Evolutionary conservation across 2,329 filamentous ascomycete species (phyloP).

Genomic region (Stylonectria norvegica): DNA sequence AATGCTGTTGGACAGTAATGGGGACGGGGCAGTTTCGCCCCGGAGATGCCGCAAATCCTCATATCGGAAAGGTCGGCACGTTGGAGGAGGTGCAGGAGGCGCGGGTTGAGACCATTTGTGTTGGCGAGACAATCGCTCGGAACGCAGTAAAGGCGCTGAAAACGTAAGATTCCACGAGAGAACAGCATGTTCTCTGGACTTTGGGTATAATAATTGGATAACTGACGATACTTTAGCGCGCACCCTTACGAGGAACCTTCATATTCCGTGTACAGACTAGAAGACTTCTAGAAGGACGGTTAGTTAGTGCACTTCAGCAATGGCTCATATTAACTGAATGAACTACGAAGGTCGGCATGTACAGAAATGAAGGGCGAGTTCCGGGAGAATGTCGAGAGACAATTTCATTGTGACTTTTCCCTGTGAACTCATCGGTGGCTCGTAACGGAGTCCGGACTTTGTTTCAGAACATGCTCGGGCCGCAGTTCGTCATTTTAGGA

Average conservation of each 20-base stretch:
- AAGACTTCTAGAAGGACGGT: constrained; percentile 20
- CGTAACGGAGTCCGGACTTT: no score
- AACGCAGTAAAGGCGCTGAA: constrained; percentile 63
- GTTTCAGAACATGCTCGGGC: no score
- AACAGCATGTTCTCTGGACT: no score
- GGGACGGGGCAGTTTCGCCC: constrained; percentile 67
- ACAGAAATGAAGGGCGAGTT: no score
- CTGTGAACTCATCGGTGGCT: no score
- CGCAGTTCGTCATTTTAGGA: no score
- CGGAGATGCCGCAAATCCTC: constrained; percentile 57
- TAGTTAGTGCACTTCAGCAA: no score
- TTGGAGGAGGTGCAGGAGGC: constrained; percentile 60
- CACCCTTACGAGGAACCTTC: constrained; percentile 27
- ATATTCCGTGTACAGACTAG: constrained; percentile 23
- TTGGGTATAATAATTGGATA: not conserved
- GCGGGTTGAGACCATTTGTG: constrained; percentile 60
- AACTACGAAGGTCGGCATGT: no score
- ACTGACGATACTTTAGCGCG: constrained; percentile 21
- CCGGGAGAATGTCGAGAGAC: no score
- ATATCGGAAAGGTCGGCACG: constrained; percentile 56
- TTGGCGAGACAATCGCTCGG: constrained; percentile 54
- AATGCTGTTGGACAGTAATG: constrained; percentile 48
- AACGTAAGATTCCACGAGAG: constrained; percentile 43
- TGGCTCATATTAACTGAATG: no score
- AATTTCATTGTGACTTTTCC: no score